These are phyloP conservation scores for Hydrangea macrophylla DNA, from an alignment of 148 eudicot species.

Conservation along the genomic window DNA sequence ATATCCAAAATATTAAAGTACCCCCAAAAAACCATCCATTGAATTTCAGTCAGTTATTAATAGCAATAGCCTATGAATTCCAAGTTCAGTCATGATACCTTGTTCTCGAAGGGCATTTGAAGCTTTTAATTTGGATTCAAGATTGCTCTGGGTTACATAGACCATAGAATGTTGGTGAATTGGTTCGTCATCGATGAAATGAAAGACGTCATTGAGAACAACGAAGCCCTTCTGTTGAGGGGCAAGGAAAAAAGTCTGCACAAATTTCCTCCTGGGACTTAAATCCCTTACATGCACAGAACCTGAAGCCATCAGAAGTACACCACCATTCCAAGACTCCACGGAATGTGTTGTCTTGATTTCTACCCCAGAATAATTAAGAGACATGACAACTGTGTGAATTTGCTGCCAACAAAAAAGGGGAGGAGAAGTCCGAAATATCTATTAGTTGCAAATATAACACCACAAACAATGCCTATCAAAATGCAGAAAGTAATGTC, in stretches of 20 bases:
- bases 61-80: slow-evolving; percentile 3
- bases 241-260: slow-evolving; percentile 89
- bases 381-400: slow-evolving; percentile 73
- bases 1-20: neutral
- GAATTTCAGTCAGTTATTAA: neutral
- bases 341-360: slow-evolving; percentile 83
- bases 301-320: slow-evolving; percentile 85
- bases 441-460: no score
- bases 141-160: slow-evolving; percentile 59
- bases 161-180: slow-evolving; percentile 60
- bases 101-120: slow-evolving; percentile 54
- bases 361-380: slow-evolving; percentile 62
- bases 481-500: neutral
- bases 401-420: slow-evolving; percentile 77
- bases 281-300: slow-evolving; percentile 58
- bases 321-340: slow-evolving; percentile 95
- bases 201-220: slow-evolving; percentile 91
- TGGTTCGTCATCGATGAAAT: slow-evolving; percentile 78
- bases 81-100: slow-evolving; percentile 41
- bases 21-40: neutral
- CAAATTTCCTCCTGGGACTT: slow-evolving; percentile 70
- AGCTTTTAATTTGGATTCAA: slow-evolving; percentile 50
- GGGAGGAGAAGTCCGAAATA: neutral
- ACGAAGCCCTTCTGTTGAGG: slow-evolving; percentile 95
- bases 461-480: neutral